Base-by-base conservation (phyloP, 2,329 filamentous ascomycete species). In the Ophiosphaerella herpotricha region DNA sequence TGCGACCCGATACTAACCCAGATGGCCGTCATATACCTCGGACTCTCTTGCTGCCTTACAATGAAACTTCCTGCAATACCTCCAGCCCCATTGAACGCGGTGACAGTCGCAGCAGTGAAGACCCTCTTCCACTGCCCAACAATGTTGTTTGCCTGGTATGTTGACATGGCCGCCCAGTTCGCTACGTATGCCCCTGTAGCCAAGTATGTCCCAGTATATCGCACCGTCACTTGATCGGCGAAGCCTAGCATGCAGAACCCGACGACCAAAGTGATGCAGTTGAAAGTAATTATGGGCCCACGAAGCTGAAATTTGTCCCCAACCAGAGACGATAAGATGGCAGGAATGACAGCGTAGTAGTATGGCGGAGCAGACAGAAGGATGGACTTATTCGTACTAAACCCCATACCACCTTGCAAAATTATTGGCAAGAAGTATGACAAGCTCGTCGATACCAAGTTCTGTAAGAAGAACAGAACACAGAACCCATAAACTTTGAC, bases 211-310 rank as follows among this genome's bases (percentile, higher is more conserved):
- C 85, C 86, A 26, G 86, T 74, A 55, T 88, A 88, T 40, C 86
- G 80, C 3, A 85, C 83, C 0, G 82, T 76, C 43, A 86, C 80
- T 47, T 85, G 79, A 12, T 75, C 71, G 0, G 80, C 75, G 63
- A 88, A 85, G 2, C 85, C 85, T 4, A 88, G 77, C 81, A 88
- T 84, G 55, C 80, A 77, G 67, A 88, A 88, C 2, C 85, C 86
- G 0, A 78, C 73, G 50, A 88, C 83, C 6, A 88, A 74, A 48
- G 80, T 83, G 3, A 84, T 46, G 14, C 80, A 81, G 66, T 88
- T 88, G 78, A 89, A 87, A 7, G 76, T 68, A 57, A 89, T 87
- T 45, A 88, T 74, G 0, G 85, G 85, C 0, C 81, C 85, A 8
- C 86, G 82, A 23, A 85, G 71, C 39, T 81, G 78, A 60, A 79